Base-by-base conservation (phyloP, 1,139 yeast species). In the Pichia kudriavzevii region DNA sequence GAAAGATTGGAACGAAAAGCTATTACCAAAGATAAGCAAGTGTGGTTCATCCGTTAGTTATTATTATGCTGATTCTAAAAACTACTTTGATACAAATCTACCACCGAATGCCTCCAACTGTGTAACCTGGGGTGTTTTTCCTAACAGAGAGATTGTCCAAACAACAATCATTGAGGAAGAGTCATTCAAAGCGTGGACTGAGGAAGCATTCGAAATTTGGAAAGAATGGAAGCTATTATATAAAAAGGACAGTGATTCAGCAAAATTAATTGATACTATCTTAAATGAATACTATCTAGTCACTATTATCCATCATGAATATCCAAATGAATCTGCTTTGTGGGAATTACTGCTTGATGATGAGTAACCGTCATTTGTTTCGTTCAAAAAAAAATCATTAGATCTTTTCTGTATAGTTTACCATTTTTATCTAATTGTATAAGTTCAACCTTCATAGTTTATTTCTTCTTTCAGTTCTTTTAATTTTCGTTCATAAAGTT, bases 121-220 rank as follows among this genome's bases (percentile, higher is more conserved):
- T 17, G 93, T 91, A 8, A 91, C 97, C 1, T 91, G 96, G 96
- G 96, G 96, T 39, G 94, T 82, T 3, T 87, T 88, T 64, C 94
- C 94, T 2, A 80, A 79, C 59, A 72, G 83, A 46, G 94, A 84
- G 53, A 78, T 84, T 31, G 71, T 83, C 22, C 95, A 85, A 56
- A 83, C 95, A 2, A 87, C 97, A 0, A 79, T 85, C 39, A 77
- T 87, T 35, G 95, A 85, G 51, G 79, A 74, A 47, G 94, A 85
- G 49, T 82, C 95, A 4, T 87, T 87, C 62, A 71, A 72, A 47
- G 94, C 95, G 1, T 87, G 96, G 96, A 73, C 79, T 45, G 95
- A 88, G 51, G 98, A 91, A 56, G 94, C 95, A 0, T 91, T 87
- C 59, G 70, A 75, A 43, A 79, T 91, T 42, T 84, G 96, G 94